Base-by-base conservation (phyloP, 1,284 basidiomycete genomes). In the Leccinum solheimii region DNA sequence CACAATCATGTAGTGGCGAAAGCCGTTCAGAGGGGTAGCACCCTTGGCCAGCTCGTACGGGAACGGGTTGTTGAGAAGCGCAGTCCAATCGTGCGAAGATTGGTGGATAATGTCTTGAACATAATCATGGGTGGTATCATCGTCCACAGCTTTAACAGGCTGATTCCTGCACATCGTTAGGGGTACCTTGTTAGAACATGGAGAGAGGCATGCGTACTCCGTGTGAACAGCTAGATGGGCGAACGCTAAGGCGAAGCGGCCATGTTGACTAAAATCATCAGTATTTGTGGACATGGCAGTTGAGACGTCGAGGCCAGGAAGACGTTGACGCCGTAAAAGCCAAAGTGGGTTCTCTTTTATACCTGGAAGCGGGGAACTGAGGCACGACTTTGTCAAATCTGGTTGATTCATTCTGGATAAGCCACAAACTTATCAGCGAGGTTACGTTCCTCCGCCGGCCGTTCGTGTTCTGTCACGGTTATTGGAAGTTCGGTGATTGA, bases 1-100 rank as follows among this genome's bases (percentile, higher is more conserved):
- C 43, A 64, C 63, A 32, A 65, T 36, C 55, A 56, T 56, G 13
- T 65, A 64, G 50, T 64, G 62, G 7, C 62, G 57, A 54, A 64
- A 63, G 21, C 61, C 59, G 8, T 62, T 62, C 11, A 65, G 26
- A 19, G 30, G 19, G n/a, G 63, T 45, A 13, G 30, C 19, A 1
- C 30, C 63, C 1, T 32, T 56, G 11, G 63, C 58, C 16, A 64
- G 8, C 1, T 11, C 2, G 1, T 1, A 1, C 9, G 59, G 58
- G 50, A 65, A 62, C 14, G 40, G 19, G 23, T 65, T 13, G 10
- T 21, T 19, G 30, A 53, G 27, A 11, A 53, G 16, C 13, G 27
- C 51, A 21, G 30, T 34, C 51, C 51, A 53, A 5, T 53, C 27
- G 19, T 34, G 16, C 7, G 51, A 30, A 13, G 51, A 53, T 21